Conservation (phyloP, 306 rosid genomes). For the Ziziphus jujuba region DNA sequence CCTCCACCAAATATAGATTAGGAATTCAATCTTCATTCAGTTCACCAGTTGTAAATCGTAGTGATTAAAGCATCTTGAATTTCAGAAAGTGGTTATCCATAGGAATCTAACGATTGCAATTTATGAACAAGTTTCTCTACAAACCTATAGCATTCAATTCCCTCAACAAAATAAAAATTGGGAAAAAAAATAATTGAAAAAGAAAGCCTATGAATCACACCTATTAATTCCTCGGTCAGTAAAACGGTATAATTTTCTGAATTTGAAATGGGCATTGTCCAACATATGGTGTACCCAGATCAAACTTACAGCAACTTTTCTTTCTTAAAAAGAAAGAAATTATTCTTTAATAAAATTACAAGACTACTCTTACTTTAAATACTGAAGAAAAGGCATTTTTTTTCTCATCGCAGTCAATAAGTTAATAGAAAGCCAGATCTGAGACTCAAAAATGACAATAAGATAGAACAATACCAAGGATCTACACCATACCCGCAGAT, state of each 20-base stretch:
- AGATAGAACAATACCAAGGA: slow-evolving; percentile 21
- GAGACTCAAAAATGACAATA: slow-evolving; percentile 28
- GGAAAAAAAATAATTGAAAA: no score
- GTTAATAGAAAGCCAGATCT: slow-evolving; percentile 54
- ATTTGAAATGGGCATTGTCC: background rate
- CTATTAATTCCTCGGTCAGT: background rate
- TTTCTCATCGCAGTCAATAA: slow-evolving; percentile 18
- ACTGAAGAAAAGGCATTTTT: background rate
- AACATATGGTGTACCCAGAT: slow-evolving; percentile 33
- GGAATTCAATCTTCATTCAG: background rate
- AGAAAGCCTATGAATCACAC: no score
- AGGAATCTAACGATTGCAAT: background rate
- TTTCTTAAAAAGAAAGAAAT: background rate
- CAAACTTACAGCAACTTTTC: slow-evolving; percentile 21
- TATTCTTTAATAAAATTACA: background rate
- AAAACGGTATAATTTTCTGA: background rate
- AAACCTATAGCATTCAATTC: no score
- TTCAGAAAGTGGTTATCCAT: background rate
- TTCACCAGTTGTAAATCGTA: background rate
- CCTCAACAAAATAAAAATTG: no score
- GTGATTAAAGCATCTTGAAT: background rate
- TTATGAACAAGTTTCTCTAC: no score
- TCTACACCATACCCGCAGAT: slow-evolving; percentile 27
- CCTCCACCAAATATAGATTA: background rate
- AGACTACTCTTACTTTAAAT: background rate